A percentile compares a stretch with the other conserved stretches of the same genome.
Evolutionary conservation across 2,329 filamentous ascomycete genomes (phyloP).

Genomic region (Penicillium brevicompactum): DNA sequence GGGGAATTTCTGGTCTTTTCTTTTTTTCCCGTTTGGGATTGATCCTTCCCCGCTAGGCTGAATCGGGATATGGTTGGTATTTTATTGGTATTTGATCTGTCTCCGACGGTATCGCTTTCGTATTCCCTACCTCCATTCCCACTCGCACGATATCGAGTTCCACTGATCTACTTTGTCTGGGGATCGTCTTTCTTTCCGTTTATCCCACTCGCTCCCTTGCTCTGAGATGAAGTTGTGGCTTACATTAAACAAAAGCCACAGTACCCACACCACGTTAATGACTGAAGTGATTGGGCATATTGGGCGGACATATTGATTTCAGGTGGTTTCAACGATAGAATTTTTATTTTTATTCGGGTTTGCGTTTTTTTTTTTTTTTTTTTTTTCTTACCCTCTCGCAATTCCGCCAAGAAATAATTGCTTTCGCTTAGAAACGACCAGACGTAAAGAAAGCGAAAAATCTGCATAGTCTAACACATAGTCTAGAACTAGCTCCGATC

Average conservation of each 20-base stretch:
- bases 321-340: background rate
- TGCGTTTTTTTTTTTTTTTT: too few species aligned
- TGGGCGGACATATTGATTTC: constrained; percentile 4
- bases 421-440: constrained; percentile 1
- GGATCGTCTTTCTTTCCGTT: constrained; percentile 3
- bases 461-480: background rate
- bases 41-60: constrained; percentile 6
- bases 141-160: constrained; percentile 8
- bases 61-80: constrained; percentile 3
- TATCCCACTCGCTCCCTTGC: background rate
- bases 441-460: background rate
- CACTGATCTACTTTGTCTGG: constrained; percentile 22
- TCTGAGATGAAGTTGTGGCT: constrained; percentile 12
- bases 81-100: background rate
- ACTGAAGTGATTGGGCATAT: constrained; percentile 10
- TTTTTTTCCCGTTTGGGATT: constrained; percentile 2
- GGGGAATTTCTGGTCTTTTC: background rate
- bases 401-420: background rate
- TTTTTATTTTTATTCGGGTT: too few species aligned
- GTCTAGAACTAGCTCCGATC: constrained; percentile 9
- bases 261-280: constrained; percentile 1
- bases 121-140: background rate
- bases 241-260: constrained; percentile 10
- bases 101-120: background rate
- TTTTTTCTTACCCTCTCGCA: background rate